Percentiles rank a stretch among this genome's conserved stretches.
phyloP scores from a whole-genome alignment of 169 alveolate species.

The Amoebophrya sp. region DNA sequence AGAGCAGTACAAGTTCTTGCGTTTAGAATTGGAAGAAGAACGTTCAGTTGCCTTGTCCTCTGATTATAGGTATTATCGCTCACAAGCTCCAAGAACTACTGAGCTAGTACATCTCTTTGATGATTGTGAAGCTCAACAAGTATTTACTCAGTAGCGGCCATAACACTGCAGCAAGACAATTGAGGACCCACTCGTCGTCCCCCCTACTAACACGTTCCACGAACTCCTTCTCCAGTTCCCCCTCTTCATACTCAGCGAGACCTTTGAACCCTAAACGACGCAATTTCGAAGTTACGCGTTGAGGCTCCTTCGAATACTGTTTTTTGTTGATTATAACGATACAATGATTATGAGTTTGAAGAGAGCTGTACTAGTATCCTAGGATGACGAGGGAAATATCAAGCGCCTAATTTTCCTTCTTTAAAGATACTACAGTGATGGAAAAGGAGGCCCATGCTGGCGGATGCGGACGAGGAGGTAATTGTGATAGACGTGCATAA shows the following conservation, averaged over 20 bases:
- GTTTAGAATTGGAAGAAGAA: no score
- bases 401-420: no score
- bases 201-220: not conserved
- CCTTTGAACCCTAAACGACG: not conserved
- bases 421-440: no score
- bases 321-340: no score
- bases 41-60: no score
- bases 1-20: no score
- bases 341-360: not conserved
- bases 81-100: no score
- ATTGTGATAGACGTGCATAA: not conserved
- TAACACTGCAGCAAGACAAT: not conserved
- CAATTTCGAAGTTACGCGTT: not conserved
- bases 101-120: no score
- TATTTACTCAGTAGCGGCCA: no score
- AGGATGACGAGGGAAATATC: no score
- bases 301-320: not conserved
- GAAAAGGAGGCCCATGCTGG: not conserved
- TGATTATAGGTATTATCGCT: no score
- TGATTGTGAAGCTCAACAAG: no score
- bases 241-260: not conserved
- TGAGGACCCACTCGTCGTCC: not conserved
- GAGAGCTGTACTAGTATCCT: not conserved
- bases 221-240: not conserved
- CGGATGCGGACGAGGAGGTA: not conserved